phyloP scores from a whole-genome alignment of 1,139 yeast genomes.

The Zhuliangozyma blackwelliae region DNA sequence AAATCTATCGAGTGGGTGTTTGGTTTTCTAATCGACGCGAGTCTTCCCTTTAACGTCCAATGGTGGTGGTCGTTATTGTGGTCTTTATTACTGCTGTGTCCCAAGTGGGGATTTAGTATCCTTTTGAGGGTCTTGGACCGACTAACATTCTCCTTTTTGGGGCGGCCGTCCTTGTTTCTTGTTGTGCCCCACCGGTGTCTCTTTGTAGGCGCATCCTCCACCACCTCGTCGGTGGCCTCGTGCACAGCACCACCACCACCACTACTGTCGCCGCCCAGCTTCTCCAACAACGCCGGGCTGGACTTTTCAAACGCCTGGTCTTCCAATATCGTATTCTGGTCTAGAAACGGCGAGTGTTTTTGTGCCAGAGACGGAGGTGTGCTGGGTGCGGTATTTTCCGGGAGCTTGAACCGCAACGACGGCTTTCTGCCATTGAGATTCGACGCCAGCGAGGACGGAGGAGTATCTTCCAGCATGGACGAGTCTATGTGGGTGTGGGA shows the following conservation, averaged over 20 bases:
- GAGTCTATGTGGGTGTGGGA: constrained; percentile 9
- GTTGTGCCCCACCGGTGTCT: constrained; percentile 91
- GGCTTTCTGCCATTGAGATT: constrained; percentile 13
- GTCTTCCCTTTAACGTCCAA: constrained; percentile 11
- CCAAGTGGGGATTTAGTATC: constrained; percentile 16
- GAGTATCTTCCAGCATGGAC: too few relatives aligned
- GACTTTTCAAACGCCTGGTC: constrained; percentile 20
- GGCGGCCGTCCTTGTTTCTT: constrained; percentile 70
- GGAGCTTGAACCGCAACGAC: constrained; percentile 24
- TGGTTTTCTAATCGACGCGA: constrained; percentile 15
- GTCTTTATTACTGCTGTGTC: background rate
- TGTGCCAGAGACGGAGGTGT: constrained; percentile 2
- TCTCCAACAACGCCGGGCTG: background rate
- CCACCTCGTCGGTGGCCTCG: background rate
- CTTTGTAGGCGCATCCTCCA: constrained; percentile 28
- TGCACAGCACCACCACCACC: constrained; percentile 10
- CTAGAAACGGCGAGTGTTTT: constrained; percentile 11
- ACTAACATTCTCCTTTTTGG: constrained; percentile 40
- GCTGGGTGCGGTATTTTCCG: constrained; percentile 10
- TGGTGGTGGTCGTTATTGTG: constrained; percentile 12
- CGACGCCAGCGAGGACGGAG: too few relatives aligned
- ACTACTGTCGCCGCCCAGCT: constrained; percentile 7
- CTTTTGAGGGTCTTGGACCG: constrained; percentile 45
- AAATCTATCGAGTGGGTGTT: constrained; percentile 19
- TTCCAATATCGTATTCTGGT: constrained; percentile 9